Conservation (phyloP, 192 early-diverging fungal genomes). For the Linnemannia schmuckeri region DNA sequence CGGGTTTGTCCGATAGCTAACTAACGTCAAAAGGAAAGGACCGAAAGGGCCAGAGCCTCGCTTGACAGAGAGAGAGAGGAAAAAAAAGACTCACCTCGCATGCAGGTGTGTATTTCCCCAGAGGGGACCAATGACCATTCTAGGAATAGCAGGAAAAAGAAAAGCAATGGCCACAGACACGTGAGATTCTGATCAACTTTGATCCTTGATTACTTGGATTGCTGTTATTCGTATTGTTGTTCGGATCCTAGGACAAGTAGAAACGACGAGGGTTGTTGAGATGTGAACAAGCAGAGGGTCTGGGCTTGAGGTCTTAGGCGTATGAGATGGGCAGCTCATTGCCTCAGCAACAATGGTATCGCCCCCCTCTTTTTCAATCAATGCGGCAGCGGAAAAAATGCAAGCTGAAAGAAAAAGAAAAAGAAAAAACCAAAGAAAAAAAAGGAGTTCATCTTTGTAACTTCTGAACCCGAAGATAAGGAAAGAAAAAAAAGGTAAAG, state of each 20-base stretch:
- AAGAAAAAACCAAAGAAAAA: neutral
- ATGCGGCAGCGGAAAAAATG: neutral
- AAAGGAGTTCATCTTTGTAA: neutral
- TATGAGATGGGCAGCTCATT: neutral
- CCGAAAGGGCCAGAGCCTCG: neutral
- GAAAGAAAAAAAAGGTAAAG: neutral
- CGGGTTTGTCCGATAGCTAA: neutral
- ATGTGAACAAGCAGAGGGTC: neutral
- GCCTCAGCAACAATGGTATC: neutral
- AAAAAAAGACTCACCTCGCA: neutral
- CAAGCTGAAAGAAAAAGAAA: neutral
- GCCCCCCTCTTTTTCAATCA: too few relatives aligned
- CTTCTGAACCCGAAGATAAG: neutral
- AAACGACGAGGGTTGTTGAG: neutral
- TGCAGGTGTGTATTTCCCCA: neutral
- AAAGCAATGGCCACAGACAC: neutral
- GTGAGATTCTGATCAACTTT: neutral
- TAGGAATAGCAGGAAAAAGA: neutral
- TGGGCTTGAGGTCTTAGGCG: neutral
- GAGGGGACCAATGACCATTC: neutral
- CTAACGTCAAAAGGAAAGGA: neutral
- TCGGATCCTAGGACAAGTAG: too few relatives aligned
- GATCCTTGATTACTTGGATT: neutral
- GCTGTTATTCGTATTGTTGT: neutral
- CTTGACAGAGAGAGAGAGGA: neutral